Conservation (phyloP, 2,329 filamentous ascomycete genomes). For the Fusarium pilosicola region DNA sequence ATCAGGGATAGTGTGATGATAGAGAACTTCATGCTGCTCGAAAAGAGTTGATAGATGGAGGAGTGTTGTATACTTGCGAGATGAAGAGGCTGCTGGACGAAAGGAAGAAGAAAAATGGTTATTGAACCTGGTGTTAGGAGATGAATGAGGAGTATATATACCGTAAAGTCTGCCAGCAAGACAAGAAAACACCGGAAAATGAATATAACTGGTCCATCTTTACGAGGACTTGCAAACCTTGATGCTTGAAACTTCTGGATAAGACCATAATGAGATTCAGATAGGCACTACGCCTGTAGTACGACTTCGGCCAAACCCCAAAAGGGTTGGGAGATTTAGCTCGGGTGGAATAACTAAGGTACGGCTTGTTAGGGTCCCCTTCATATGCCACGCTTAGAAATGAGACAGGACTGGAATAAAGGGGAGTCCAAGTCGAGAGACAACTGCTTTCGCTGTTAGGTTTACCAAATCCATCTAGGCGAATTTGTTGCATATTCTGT, state of each 20-base stretch:
- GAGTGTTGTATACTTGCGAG: too few relatives aligned
- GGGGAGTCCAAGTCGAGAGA: background rate
- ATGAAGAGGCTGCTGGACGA: background rate
- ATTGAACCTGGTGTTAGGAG: too few relatives aligned
- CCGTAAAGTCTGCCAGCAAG: background rate
- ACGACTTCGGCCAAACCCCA: background rate
- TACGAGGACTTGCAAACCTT: background rate
- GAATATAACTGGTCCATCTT: background rate
- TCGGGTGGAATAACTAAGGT: background rate
- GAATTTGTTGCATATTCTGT: background rate
- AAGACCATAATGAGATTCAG: background rate
- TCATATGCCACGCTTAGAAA: background rate
- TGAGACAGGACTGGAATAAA: fast-evolving
- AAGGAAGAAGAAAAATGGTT: background rate
- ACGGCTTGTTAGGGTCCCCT: background rate
- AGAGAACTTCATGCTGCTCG: background rate
- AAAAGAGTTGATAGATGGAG: too few relatives aligned
- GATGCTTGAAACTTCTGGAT: background rate
- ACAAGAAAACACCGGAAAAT: background rate
- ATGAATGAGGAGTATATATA: background rate
- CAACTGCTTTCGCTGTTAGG: background rate
- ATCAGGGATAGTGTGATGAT: background rate
- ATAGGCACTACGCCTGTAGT: too few relatives aligned
- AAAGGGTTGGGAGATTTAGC: background rate
- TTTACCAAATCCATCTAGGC: too few relatives aligned